Conservation (phyloP, 2,329 filamentous ascomycete genomes). For the Ascochyta pisi region DNA sequence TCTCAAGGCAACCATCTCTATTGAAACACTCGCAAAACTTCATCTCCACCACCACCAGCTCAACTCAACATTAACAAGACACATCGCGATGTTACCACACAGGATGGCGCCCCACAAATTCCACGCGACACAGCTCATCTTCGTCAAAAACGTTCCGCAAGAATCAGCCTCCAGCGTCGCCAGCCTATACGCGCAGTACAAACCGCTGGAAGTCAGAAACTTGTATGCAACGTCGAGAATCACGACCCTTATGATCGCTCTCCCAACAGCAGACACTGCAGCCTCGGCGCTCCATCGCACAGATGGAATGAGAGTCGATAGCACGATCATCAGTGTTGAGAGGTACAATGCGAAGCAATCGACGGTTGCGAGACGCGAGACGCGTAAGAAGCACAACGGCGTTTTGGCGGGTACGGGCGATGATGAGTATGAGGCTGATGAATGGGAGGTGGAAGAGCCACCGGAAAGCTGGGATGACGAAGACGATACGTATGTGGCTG, state of each 20-base stretch:
- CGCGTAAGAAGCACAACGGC: neutral
- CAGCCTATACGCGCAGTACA: conserved; percentile 14
- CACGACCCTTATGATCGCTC: conserved; percentile 25
- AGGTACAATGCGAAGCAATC: conserved; percentile 23
- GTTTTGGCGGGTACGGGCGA: neutral
- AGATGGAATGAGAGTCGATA: conserved; percentile 18
- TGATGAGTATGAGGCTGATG: neutral
- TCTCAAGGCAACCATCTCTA: neutral
- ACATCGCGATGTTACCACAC: neutral
- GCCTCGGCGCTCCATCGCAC: conserved; percentile 15
- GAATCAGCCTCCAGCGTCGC: conserved; percentile 9
- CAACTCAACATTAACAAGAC: neutral
- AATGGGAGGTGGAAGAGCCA: neutral
- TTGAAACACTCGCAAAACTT: neutral
- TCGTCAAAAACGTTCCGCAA: conserved; percentile 31
- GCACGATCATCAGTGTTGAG: conserved; percentile 24
- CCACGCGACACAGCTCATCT: conserved; percentile 20
- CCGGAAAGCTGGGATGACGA: neutral
- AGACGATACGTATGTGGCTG: neutral
- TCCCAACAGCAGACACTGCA: conserved; percentile 18
- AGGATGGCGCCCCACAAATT: neutral
- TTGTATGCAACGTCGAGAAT: conserved; percentile 22
- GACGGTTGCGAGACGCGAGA: conserved; percentile 8
- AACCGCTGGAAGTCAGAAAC: conserved; percentile 24
- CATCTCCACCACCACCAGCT: neutral